Base-by-base conservation (phyloP, 352 stramenopile genomes). In the Globisporangium mamillatum region DNA sequence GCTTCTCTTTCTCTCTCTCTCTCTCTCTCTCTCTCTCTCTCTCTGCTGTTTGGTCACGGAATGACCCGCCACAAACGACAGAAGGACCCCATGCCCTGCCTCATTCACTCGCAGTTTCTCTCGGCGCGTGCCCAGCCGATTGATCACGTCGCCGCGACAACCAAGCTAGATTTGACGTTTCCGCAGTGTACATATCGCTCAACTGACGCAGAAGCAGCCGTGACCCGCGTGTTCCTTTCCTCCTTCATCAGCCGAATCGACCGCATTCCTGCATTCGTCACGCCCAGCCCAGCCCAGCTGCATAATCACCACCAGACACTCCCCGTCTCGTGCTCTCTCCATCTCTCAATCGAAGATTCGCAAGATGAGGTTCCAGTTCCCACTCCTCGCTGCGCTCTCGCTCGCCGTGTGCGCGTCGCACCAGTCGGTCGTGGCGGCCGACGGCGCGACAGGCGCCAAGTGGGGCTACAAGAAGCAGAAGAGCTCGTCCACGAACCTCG, bases 391-490 rank as follows among this genome's bases (percentile, higher is more conserved):
- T 22, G 54, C 44, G 38, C 18, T 63, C 38, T 68, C 41, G 41
- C 41, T 69, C 64, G 64, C 29, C 4, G 10, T 63, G 8, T 34
- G 27, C 54, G 38, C n/a, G 38, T 57, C 54, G 2, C 29, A 24
- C 55, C 18, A 60, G 20, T 27, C 29, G n/a, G 32, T 56, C 14
- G 44, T 63, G 14, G 12, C 7, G 4, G 64, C 54, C 5, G 55
- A 69, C 1, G 64, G n/a, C 3, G 41, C 41, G 0, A 34, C 56
- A 4, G 41, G 55, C 5, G n/a, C 55, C 55, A 69, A 69, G 64
- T 69, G 64, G 64, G 64, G 55, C 22, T 69, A 69, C 55, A 69
- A 64, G 54, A 52, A 41, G 3, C 29, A 41, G 29, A 50, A 44
- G 41, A 60, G 18, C 18, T 24, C 41, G n/a, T 22, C 53, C 1